phyloP scores from a whole-genome alignment of 768 basidiomycete genomes.

The Rickenella mellea region DNA sequence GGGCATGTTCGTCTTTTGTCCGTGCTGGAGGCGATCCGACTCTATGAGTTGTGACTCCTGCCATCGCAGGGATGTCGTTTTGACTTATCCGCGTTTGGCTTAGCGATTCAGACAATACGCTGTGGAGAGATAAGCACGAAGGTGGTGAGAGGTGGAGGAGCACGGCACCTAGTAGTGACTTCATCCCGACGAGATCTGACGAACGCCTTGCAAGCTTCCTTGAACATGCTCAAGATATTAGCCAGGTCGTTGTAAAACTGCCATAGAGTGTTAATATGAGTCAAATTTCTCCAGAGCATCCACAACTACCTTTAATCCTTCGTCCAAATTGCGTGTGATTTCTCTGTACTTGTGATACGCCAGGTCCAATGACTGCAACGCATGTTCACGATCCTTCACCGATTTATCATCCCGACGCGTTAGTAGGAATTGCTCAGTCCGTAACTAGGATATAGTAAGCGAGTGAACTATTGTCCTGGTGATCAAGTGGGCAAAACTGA shows the following conservation, averaged over 20 bases:
- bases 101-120: too few species aligned
- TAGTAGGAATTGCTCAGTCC: conserved; percentile 66
- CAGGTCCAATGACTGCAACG: conserved; percentile 72
- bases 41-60: too few species aligned
- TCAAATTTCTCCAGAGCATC: neutral
- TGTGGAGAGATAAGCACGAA: too few species aligned
- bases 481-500: conserved; percentile 18
- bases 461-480: neutral
- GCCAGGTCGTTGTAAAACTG: conserved; percentile 90
- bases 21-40: too few species aligned
- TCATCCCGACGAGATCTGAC: conserved; percentile 62
- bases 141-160: neutral
- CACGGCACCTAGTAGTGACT: conserved; percentile 59
- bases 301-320: conserved; percentile 66
- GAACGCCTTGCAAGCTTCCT: conserved; percentile 70
- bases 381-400: conserved; percentile 73
- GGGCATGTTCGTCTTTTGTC: too few species aligned
- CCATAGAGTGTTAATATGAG: neutral
- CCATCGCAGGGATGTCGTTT: too few species aligned
- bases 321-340: conserved; percentile 74
- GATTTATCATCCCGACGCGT: conserved; percentile 71
- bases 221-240: conserved; percentile 62
- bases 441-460: conserved; percentile 28
- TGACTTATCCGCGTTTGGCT: too few species aligned
- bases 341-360: conserved; percentile 86